Percentiles rank a stretch among this genome's conserved stretches.
These are phyloP conservation scores for Nemania abortiva DNA, from an alignment of 2,329 filamentous ascomycete species.

Conservation along the genomic window DNA sequence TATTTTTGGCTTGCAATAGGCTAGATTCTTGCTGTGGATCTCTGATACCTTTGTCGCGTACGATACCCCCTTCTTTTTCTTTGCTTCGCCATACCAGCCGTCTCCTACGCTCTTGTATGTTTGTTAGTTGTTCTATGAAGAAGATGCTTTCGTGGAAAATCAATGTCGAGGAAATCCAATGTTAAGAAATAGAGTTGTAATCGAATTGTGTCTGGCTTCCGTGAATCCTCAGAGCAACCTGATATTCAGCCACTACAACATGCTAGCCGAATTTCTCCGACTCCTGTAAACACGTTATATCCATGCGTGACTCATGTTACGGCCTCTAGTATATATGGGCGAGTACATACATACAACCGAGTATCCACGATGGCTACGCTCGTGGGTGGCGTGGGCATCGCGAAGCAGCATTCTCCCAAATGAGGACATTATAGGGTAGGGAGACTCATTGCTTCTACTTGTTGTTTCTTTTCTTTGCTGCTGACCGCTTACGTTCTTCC, in stretches of 20 bases:
- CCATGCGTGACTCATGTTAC: background rate
- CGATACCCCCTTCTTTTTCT: slow-evolving; percentile 36
- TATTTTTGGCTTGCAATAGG: slow-evolving; percentile 3
- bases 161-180: background rate
- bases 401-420: background rate
- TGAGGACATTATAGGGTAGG: too few species aligned
- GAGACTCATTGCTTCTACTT: too few species aligned
- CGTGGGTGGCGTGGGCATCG: too few species aligned
- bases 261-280: background rate
- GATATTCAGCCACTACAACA: too few species aligned
- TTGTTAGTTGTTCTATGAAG: background rate
- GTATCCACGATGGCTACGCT: background rate
- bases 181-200: background rate
- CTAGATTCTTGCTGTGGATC: slow-evolving; percentile 14
- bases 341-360: background rate
- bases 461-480: too few species aligned
- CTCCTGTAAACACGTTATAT: background rate
- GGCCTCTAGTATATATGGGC: background rate
- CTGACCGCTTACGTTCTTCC: too few species aligned
- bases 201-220: background rate
- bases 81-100: background rate
- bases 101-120: slow-evolving; percentile 4
- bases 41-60: slow-evolving; percentile 20
- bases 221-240: background rate
- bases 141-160: background rate